Evolutionary conservation across 2,329 filamentous ascomycete genomes (phyloP), one percentile per base, ranked within the genome.

Genomic region (Xylariales sp.): DNA sequence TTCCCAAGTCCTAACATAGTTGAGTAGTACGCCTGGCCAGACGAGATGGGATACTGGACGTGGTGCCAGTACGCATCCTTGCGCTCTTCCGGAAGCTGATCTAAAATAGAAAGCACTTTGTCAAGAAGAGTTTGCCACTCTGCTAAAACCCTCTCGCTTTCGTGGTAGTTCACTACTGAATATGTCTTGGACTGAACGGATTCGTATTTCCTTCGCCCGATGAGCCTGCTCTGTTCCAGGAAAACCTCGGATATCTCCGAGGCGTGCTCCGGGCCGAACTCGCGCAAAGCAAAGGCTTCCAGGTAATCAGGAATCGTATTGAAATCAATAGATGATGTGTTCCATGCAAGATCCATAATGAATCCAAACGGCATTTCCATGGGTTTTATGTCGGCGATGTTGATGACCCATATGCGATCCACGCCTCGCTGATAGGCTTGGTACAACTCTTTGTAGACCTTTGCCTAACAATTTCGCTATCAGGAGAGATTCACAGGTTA

Each of bases 311-410:
- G 79, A 0, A 87, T 58, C 0, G 66, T 70, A 1, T 76, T 61
- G 1, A 75, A 80, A 5, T 82, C 84, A 32, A 85, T 80, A 0
- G 76, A 77, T 6, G 82, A 76, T 18, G 87, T 82, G 62, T 90
- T 82, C 78, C 88, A 90, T 0, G 87, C 87, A 43, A 89, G 67
- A 43, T 69, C 67, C 71, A 73, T 73, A 56, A 69, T 66, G 52
- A 73, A 69, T 7, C 66, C 69, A 50, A 73, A 70, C 8, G 72
- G 72, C 58, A 72, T 68, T 62, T 54, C 82, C 3, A 89, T 81
- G 0, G 87, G 86, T 78, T 91, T 91, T 68, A 91, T 82, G 73
- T 91, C 89, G 48, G 88, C 89, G 23, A 91, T 87, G 69, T 91
- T 91, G 71, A 90, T 87, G 50, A 91, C 84, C 89, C 89, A 91